phyloP scores from a whole-genome alignment of 2,329 filamentous ascomycete species.

The Epichloe uncinata region DNA sequence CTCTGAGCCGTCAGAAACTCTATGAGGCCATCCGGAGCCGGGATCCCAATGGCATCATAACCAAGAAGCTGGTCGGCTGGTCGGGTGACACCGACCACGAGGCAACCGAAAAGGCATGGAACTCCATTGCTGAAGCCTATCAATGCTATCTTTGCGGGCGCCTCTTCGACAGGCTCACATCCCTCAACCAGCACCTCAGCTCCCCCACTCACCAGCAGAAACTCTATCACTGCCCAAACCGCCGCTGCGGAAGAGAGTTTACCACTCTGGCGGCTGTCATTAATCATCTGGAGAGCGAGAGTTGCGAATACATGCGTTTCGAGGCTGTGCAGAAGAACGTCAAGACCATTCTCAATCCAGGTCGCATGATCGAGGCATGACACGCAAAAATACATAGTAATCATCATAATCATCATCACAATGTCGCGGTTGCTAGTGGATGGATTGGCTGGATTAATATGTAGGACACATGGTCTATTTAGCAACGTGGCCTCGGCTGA shows the following conservation, averaged over 20 bases:
- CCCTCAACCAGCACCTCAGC: not conserved
- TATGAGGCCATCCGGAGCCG: not conserved
- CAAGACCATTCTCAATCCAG: not conserved
- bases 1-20: not conserved
- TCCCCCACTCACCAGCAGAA: not conserved
- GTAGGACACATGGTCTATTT: too few species aligned
- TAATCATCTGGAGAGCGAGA: not conserved
- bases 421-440: not conserved
- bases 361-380: not conserved
- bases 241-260: not conserved
- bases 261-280: not conserved
- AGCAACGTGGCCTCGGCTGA: too few species aligned
- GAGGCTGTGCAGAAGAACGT: not conserved
- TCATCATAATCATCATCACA: too few species aligned
- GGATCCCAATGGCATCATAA: not conserved
- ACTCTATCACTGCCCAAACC: not conserved
- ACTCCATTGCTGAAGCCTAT: not conserved
- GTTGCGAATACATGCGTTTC: not conserved
- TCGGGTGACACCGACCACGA: not conserved
- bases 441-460: not conserved
- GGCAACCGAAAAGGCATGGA: not conserved
- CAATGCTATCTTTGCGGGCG: not conserved
- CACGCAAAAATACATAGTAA: too few species aligned
- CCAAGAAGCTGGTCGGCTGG: not conserved
- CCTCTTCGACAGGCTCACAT: not conserved